Evolutionary conservation across 495 filamentous ascomycete species (phyloP).

Genomic region (Annulohypoxylon moriforme): DNA sequence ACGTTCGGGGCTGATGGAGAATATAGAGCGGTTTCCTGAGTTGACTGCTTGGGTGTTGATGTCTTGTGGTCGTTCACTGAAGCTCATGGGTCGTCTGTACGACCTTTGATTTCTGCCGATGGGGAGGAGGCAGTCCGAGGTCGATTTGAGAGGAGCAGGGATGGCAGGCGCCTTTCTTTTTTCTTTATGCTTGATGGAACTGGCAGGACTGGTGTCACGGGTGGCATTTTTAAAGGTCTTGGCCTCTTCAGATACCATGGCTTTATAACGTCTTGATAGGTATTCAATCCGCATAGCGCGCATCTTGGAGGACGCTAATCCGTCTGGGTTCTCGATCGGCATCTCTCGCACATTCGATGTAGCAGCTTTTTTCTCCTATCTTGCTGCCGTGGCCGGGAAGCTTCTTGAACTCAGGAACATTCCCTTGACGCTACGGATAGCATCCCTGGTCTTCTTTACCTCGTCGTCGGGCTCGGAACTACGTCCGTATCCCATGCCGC

Average conservation of each 20-base stretch:
- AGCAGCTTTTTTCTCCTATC: conserved; percentile 37
- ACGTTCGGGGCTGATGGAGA: background rate
- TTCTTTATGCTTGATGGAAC: background rate
- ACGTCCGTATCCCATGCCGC: conserved; percentile 56
- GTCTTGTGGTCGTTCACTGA: background rate
- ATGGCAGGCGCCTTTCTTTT: background rate
- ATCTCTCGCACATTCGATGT: background rate
- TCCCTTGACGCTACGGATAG: conserved; percentile 94
- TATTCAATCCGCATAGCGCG: background rate
- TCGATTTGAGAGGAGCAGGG: background rate
- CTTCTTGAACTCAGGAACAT: conserved; percentile 82
- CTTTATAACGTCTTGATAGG: background rate
- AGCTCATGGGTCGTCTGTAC: background rate
- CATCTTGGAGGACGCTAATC: background rate
- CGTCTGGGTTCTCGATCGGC: background rate
- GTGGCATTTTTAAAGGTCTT: background rate
- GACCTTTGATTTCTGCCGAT: background rate
- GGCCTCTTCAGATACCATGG: background rate
- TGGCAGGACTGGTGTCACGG: background rate
- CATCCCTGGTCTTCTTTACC: conserved; percentile 79
- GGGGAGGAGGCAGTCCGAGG: background rate
- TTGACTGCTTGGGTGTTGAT: background rate
- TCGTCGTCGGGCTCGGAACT: conserved; percentile 75
- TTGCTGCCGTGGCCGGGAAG: conserved; percentile 58
- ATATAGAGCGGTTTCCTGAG: background rate